These are phyloP conservation scores for Drechslerella coelobrocha DNA, from an alignment of 2,329 filamentous ascomycete genomes.

Conservation along the genomic window DNA sequence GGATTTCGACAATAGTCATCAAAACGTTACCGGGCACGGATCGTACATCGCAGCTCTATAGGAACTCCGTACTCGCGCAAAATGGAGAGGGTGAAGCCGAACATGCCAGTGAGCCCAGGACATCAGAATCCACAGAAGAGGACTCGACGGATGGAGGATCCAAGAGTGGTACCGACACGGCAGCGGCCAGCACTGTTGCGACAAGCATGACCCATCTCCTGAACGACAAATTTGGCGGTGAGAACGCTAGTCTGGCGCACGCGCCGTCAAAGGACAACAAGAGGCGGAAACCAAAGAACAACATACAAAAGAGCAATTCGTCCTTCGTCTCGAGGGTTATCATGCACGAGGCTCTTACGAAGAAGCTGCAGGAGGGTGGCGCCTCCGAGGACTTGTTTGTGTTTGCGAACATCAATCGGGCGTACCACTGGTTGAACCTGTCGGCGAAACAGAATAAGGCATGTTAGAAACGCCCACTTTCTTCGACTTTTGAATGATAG, in stretches of 20 bases:
- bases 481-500: not conserved
- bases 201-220: constrained; percentile 47
- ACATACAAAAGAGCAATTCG: constrained; percentile 97
- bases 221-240: constrained; percentile 72
- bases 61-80: constrained; percentile 38
- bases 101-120: constrained; percentile 46
- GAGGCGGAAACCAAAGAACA: constrained; percentile 93
- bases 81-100: constrained; percentile 34
- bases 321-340: constrained; percentile 98
- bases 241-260: constrained; percentile 73
- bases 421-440: constrained; percentile 94
- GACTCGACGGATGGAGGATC: constrained; percentile 49
- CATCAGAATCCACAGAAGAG: constrained; percentile 44
- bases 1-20: constrained; percentile 77
- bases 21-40: constrained; percentile 58
- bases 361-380: constrained; percentile 76
- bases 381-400: constrained; percentile 80
- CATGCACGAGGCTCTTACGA: constrained; percentile 79
- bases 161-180: constrained; percentile 50
- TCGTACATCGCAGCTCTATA: constrained; percentile 40
- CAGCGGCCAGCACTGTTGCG: constrained; percentile 33
- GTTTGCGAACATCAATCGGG: constrained; percentile 94
- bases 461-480: not conserved
- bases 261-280: constrained; percentile 76
- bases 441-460: constrained; percentile 73